Percentiles rank a stretch among this genome's conserved stretches.
Evolutionary conservation across 2,329 filamentous ascomycete species (phyloP).

Genomic region (Aspergillus arachidicola): DNA sequence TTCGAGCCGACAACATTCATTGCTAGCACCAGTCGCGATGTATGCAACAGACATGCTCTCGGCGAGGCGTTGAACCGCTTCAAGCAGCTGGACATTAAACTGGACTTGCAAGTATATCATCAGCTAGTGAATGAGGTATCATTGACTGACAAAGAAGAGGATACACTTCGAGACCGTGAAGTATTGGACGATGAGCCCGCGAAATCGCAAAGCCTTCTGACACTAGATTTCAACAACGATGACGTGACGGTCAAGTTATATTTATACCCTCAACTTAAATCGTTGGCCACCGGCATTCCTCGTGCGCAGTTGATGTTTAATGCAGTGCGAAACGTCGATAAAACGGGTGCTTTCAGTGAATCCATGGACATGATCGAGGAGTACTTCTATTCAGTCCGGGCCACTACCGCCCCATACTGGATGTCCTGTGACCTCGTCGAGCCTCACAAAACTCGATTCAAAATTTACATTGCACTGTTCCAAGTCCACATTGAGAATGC

Average conservation of each 20-base stretch:
- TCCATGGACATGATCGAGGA: neutral
- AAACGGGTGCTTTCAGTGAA: neutral
- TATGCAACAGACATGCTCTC: conserved; percentile 5
- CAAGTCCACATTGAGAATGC: conserved; percentile 18
- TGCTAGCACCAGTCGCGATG: conserved; percentile 6
- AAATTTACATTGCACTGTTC: conserved; percentile 20
- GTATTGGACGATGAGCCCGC: neutral
- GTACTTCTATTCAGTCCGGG: conserved; percentile 8
- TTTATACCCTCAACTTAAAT: conserved; percentile 21
- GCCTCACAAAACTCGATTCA: conserved; percentile 19
- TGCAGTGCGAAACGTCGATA: conserved; percentile 10
- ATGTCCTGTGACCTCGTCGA: conserved; percentile 22
- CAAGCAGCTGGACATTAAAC: neutral
- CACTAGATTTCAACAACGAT: conserved; percentile 19
- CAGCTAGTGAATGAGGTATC: conserved; percentile 10
- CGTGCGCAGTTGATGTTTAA: conserved; percentile 2
- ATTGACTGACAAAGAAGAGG: conserved; percentile 12
- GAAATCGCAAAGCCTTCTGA: conserved; percentile 21
- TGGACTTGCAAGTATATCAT: conserved; percentile 15
- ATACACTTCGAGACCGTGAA: neutral
- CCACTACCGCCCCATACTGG: neutral
- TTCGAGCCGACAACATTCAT: conserved; percentile 11
- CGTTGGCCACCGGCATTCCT: neutral
- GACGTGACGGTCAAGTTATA: conserved; percentile 22
- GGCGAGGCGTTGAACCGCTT: conserved; percentile 2